phyloP scores from a whole-genome alignment of 352 stramenopile genomes.

The Phytophthora pisi region DNA sequence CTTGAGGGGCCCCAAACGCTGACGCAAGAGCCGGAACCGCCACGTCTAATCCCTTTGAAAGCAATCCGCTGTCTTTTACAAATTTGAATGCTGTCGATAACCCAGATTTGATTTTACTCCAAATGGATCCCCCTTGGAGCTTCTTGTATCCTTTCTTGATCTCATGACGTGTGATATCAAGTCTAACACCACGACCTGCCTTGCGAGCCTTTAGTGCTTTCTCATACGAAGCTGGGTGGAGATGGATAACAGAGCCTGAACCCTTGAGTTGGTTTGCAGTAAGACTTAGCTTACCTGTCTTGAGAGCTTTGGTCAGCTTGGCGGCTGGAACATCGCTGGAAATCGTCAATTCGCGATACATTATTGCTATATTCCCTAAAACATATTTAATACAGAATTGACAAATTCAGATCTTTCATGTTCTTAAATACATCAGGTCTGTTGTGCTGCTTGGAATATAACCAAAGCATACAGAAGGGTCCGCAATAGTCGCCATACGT shows the following conservation, averaged over 20 bases:
- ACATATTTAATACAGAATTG: slow-evolving; percentile 2
- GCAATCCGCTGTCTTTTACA: slow-evolving; percentile 1
- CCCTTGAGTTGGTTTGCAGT: slow-evolving; percentile 5
- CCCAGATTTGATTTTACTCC: not conserved
- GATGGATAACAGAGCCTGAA: slow-evolving; percentile 8
- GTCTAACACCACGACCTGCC: slow-evolving; percentile 3
- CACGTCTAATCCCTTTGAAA: not conserved
- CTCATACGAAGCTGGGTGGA: slow-evolving; percentile 11
- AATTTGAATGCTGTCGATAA: slow-evolving; percentile 6
- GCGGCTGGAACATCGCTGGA: not conserved
- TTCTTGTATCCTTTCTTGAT: slow-evolving; percentile 17
- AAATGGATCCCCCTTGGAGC: not conserved
- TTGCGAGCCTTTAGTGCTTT: not conserved
- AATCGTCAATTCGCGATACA: slow-evolving; percentile 17
- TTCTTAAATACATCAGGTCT: slow-evolving; percentile 13
- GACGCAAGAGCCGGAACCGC: not conserved
- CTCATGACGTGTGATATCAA: slow-evolving; percentile 9
- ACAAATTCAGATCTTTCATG: not conserved
- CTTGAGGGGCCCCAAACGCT: not conserved
- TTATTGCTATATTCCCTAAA: slow-evolving; percentile 17
- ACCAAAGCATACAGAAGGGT: slow-evolving; percentile 9
- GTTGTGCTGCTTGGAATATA: slow-evolving; percentile 26
- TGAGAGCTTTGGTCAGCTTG: slow-evolving; percentile 13
- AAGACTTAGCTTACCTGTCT: slow-evolving; percentile 21
- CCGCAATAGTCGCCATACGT: slow-evolving; percentile 20